Base-by-base conservation (phyloP, 768 basidiomycete genomes). In the Chalciporus pseudorubinellus region DNA sequence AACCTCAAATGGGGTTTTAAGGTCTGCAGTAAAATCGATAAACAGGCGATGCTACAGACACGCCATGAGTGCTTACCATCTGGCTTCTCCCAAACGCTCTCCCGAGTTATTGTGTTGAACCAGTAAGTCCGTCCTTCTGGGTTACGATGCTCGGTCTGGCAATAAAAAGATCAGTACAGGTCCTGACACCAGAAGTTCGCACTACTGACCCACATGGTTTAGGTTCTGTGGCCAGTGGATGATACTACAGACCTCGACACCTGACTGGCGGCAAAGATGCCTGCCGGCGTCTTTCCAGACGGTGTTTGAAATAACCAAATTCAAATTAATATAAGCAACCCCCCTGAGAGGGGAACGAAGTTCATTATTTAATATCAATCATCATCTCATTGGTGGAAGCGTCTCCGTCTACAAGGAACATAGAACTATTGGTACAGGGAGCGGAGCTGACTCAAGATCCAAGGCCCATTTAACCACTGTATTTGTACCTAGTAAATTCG, bases 21-120 rank as follows among this genome's bases (percentile, higher is more conserved):
- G 76, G 20, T 90, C 94, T 89, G 52, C 10, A 34, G 34, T 36
- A 47, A 26, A n/a, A 28, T 13, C 29, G 14, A 31, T 57, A n/a
- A 58, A 39, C 46, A 44, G 24, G 52, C 33, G 31, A 44, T 48
- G 16, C 16, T 16, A 44, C 31, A 41, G 18, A 45, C 29, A 41
- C 34, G 42, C 26, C 47, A 50, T 48, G 9, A 24, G 46, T 44
- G 62, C 79, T 60, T 60, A 89, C 89, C 90, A 68, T 95, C 91
- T 53, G 97, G 97, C 67, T 98, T 99, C 72, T 98, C 95, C 95
- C 95, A 98, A 46, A 95, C 92, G 64, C 93, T 95, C 61, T 92
- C 89, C 61, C 87, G 84, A 4, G 88, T 90, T 10, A 76, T 79
- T 0, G 91, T 84, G 66, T 97, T 94, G 72, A 93, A 94, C 95